Evolutionary conservation across 768 basidiomycete genomes (phyloP).

Genomic region (Serpula lacrymans): DNA sequence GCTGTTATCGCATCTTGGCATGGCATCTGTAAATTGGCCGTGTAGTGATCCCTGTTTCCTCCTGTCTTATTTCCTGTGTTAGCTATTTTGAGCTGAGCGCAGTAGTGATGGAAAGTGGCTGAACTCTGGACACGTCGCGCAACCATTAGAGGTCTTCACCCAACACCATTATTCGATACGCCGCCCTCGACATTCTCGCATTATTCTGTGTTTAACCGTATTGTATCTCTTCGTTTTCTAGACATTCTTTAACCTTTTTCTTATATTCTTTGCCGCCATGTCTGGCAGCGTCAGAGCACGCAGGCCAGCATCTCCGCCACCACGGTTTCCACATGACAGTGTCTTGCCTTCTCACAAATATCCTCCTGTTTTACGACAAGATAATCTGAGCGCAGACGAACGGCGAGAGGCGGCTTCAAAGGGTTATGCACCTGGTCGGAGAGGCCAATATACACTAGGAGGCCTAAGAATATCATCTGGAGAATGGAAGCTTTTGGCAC

Average conservation of each 20-base stretch:
- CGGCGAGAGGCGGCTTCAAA: conserved; percentile 67
- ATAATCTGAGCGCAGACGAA: conserved; percentile 72
- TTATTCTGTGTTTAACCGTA: too few relatives aligned
- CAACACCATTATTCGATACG: too few relatives aligned
- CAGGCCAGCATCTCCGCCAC: conserved; percentile 67
- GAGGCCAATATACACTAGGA: conserved; percentile 46
- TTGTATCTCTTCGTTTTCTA: too few relatives aligned
- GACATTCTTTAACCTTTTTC: conserved; percentile 5
- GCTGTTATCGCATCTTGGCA: too few relatives aligned
- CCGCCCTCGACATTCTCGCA: too few relatives aligned
- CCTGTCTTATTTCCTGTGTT: too few relatives aligned
- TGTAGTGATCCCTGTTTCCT: too few relatives aligned
- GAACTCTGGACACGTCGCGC: too few relatives aligned
- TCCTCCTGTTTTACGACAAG: conserved; percentile 53
- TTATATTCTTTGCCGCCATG: conserved; percentile 24
- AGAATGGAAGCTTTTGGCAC: conserved; percentile 73
- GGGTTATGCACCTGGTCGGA: conserved; percentile 52
- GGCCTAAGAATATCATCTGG: conserved; percentile 63
- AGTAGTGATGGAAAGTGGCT: too few relatives aligned
- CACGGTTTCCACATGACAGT: conserved; percentile 35
- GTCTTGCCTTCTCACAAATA: conserved; percentile 45
- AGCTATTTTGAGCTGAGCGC: too few relatives aligned
- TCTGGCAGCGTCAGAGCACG: conserved; percentile 57
- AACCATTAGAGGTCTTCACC: too few relatives aligned
- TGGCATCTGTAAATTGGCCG: too few relatives aligned